phyloP scores from a whole-genome alignment of 2,329 filamentous ascomycete species.

The Fusarium xyrophilum region DNA sequence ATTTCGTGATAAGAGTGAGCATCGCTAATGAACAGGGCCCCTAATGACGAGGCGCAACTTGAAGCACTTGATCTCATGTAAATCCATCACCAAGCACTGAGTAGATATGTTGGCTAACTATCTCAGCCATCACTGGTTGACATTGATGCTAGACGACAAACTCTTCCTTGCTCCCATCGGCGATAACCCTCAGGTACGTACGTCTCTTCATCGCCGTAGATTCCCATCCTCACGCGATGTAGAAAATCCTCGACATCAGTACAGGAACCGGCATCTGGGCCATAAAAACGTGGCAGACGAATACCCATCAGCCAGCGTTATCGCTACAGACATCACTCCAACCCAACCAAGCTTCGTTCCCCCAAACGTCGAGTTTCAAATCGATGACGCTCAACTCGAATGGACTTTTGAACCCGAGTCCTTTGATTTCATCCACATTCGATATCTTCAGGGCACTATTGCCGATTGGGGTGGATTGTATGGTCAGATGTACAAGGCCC shows the following conservation, averaged over 20 bases:
- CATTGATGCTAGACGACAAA: slow-evolving; percentile 31
- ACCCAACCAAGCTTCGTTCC: slow-evolving; percentile 40
- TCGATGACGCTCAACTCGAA: slow-evolving; percentile 46
- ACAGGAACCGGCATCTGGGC: slow-evolving; percentile 39
- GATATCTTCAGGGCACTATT: slow-evolving; percentile 42
- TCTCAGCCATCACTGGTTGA: slow-evolving; percentile 37
- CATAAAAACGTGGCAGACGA: slow-evolving; percentile 35
- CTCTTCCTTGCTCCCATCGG: slow-evolving; percentile 33
- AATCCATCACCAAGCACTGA: fast-evolving
- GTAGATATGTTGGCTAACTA: fast-evolving
- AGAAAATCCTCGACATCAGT: slow-evolving; percentile 34
- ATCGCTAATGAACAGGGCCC: slow-evolving; percentile 21
- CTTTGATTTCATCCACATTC: slow-evolving; percentile 46
- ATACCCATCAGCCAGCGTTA: slow-evolving; percentile 30
- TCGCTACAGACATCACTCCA: slow-evolving; percentile 34
- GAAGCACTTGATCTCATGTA: slow-evolving; percentile 40
- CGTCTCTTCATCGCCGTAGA: fast-evolving
- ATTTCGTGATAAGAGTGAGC: fast-evolving
- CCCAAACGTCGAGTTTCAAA: slow-evolving; percentile 48
- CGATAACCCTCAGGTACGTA: slow-evolving; percentile 29
- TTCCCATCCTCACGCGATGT: background rate
- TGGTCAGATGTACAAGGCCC: slow-evolving; percentile 20
- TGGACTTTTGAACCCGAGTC: slow-evolving; percentile 53
- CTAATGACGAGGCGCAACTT: slow-evolving; percentile 36
- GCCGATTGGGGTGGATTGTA: slow-evolving; percentile 42